Percentiles rank a stretch among this genome's conserved stretches.
These are phyloP conservation scores for Coemansia sp. DNA, from an alignment of 192 early-diverging fungal genomes.

Conservation along the genomic window DNA sequence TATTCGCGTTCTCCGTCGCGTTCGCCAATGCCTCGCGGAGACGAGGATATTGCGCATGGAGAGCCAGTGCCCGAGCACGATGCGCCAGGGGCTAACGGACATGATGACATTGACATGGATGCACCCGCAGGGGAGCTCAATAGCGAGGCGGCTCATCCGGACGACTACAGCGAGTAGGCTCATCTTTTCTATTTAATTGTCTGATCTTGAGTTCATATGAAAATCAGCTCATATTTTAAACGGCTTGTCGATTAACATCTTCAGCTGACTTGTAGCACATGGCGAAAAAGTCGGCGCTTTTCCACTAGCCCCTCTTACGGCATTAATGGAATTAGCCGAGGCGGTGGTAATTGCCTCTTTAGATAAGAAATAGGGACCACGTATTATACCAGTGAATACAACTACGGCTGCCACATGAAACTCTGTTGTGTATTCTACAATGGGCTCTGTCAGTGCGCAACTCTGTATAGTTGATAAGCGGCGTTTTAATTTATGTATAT, in stretches of 20 bases:
- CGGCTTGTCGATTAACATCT: neutral
- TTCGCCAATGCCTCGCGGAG: neutral
- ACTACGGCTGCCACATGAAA: too few species aligned
- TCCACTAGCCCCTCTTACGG: neutral
- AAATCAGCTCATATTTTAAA: neutral
- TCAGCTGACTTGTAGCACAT: neutral
- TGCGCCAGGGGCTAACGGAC: slow-evolving; percentile 13
- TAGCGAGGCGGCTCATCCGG: neutral
- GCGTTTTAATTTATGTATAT: neutral
- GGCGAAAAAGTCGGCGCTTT: neutral
- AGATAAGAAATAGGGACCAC: neutral
- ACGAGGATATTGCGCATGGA: slow-evolving; percentile 9
- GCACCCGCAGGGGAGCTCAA: slow-evolving; percentile 2
- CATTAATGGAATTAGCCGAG: neutral
- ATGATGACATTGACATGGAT: neutral
- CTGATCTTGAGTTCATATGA: neutral
- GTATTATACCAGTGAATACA: too few species aligned
- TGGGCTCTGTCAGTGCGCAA: too few species aligned
- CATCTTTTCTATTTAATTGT: neutral
- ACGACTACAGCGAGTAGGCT: slow-evolving; percentile 12
- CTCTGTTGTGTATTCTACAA: too few species aligned
- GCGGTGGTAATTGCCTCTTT: neutral
- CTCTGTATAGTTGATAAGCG: too few species aligned
- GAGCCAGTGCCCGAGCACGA: slow-evolving; percentile 22
- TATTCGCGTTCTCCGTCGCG: slow-evolving; percentile 9